phyloP scores from a whole-genome alignment of 306 rosid genomes.

The Dalbergia oliveri region DNA sequence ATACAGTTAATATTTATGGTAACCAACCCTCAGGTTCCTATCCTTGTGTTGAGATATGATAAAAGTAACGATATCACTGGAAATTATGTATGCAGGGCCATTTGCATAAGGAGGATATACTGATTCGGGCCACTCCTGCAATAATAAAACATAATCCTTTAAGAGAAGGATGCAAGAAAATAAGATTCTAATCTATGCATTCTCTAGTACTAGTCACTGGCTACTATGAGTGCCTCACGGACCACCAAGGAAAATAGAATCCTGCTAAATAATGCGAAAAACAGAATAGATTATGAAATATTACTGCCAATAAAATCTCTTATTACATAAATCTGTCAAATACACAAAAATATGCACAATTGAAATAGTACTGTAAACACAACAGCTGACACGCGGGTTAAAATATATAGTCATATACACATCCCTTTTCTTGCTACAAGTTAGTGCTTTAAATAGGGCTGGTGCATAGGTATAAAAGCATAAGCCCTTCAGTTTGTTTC shows the following conservation, averaged over 20 bases:
- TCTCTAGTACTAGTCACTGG: neutral
- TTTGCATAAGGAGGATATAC: conserved; percentile 95
- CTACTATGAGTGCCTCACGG: conserved; percentile 1
- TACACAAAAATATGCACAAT: neutral
- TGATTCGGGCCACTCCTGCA: conserved; percentile 97
- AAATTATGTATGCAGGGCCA: conserved; percentile 90
- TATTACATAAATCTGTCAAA: neutral
- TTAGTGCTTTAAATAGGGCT: neutral
- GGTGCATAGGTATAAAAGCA: conserved; percentile 2
- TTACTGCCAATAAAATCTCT: neutral
- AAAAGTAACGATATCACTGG: conserved; percentile 79
- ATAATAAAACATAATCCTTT: conserved; percentile 41
- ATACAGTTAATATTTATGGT: conserved; percentile 26
- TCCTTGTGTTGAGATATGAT: conserved; percentile 69
- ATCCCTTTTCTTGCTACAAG: neutral
- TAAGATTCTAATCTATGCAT: conserved; percentile 2
- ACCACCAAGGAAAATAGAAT: conserved; percentile 2
- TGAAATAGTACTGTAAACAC: neutral
- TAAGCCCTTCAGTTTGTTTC: conserved; percentile 14
- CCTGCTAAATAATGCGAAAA: neutral
- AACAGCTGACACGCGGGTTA: neutral
- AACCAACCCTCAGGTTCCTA: conserved; percentile 78
- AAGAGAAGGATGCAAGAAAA: conserved; percentile 8
- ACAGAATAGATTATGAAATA: too few relatives aligned
- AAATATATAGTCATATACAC: neutral